Conservation (phyloP, 176 grass and related monocot genomes). For the Olyra latifolia region DNA sequence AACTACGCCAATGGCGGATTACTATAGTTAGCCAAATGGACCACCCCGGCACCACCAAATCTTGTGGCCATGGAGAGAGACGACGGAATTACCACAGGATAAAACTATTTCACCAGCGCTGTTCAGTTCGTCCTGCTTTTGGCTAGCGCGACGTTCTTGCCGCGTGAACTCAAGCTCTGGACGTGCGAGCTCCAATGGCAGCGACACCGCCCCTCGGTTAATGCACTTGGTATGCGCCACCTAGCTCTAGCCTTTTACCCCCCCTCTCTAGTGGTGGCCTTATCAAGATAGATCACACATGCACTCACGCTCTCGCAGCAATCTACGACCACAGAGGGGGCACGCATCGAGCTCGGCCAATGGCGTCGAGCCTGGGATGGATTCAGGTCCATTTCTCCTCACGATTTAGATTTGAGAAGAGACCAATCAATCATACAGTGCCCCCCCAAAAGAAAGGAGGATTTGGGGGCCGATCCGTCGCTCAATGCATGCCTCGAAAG, state of each 20-base stretch:
- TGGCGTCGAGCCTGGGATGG: background rate
- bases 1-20: background rate
- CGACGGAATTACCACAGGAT: conserved; percentile 14
- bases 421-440: background rate
- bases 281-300: conserved; percentile 33
- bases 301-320: conserved; percentile 27
- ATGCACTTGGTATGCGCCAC: conserved; percentile 40
- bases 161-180: background rate
- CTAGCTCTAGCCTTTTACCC: conserved; percentile 15
- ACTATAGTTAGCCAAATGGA: conserved; percentile 31
- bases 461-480: background rate
- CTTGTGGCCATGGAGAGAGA: conserved; percentile 38
- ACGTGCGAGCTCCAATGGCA: conserved; percentile 10
- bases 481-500: conserved; percentile 34
- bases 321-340: conserved; percentile 41
- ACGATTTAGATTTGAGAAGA: background rate
- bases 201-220: conserved; percentile 25
- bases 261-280: conserved; percentile 37
- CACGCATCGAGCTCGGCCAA: conserved; percentile 3
- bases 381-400: background rate
- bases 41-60: conserved; percentile 42
- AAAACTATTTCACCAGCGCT: background rate
- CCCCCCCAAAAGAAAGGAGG: background rate
- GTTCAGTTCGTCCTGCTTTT: background rate
- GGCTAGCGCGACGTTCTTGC: background rate